Evolutionary conservation across 768 basidiomycete species (phyloP).

Genomic region (Serendipita sp.): DNA sequence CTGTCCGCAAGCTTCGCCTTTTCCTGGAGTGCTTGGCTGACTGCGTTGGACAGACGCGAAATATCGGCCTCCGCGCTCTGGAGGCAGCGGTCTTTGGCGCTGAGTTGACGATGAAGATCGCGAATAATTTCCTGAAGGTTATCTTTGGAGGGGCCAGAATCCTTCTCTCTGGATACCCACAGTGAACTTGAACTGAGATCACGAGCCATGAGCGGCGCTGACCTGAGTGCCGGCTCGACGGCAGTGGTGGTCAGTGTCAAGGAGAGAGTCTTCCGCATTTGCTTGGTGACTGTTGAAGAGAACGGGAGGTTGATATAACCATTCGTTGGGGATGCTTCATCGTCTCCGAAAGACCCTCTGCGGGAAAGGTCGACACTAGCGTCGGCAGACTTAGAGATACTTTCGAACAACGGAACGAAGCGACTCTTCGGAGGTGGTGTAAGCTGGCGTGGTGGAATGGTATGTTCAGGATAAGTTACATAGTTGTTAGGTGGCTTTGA

Average conservation of each 20-base stretch:
- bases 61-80: not conserved
- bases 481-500: not conserved
- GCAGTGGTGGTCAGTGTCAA: not conserved
- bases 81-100: not conserved
- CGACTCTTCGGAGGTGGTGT: slow-evolving; percentile 5
- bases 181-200: not conserved
- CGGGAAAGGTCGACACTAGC: not conserved
- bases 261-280: not conserved
- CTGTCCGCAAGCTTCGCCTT: not conserved
- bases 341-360: not conserved
- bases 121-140: not conserved
- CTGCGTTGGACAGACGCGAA: not conserved
- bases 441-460: not conserved
- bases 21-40: not conserved
- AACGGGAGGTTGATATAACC: not conserved
- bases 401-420: slow-evolving; percentile 2
- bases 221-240: not conserved
- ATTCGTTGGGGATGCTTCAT: not conserved
- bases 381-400: not conserved
- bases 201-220: not conserved
- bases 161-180: too few relatives aligned
- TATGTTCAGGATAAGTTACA: not conserved
- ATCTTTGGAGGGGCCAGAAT: not conserved
- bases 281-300: slow-evolving; percentile 1
- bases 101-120: not conserved